Evolutionary conservation across 345 rosid species (phyloP).

Genomic region (Sapria himalayana): DNA sequence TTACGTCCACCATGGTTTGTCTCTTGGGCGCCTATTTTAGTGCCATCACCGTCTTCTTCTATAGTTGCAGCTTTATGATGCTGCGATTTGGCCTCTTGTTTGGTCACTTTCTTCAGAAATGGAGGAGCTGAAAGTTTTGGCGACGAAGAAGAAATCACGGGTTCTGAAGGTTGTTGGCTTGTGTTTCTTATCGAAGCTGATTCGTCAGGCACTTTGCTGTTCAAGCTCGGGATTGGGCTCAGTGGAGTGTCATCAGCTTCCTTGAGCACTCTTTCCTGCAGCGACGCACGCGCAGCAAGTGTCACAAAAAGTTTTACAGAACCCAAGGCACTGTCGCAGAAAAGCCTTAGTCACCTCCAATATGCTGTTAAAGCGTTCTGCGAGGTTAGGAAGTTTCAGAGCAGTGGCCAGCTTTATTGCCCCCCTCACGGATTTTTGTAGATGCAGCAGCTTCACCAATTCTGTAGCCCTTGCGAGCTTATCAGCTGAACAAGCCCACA

Average conservation of each 20-base stretch:
- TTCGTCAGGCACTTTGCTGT: slow-evolving; percentile 2
- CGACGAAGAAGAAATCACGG: slow-evolving; percentile 11
- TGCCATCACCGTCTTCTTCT: slow-evolving; percentile 9
- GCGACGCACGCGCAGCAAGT: too few species aligned
- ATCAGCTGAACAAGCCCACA: slow-evolving; percentile 32
- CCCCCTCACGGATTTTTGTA: slow-evolving; percentile 69
- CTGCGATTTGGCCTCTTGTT: slow-evolving; percentile 12
- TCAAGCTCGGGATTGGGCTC: slow-evolving; percentile 7
- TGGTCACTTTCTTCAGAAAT: slow-evolving; percentile 24
- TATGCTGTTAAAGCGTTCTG: slow-evolving; percentile 60
- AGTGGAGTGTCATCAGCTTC: slow-evolving; percentile 19
- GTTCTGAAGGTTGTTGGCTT: slow-evolving; percentile 18
- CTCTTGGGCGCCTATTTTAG: slow-evolving; percentile 8
- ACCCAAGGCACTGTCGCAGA: not conserved
- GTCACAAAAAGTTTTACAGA: slow-evolving; percentile 7
- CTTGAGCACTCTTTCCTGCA: slow-evolving; percentile 54
- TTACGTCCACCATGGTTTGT: slow-evolving; percentile 1
- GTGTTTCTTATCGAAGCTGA: slow-evolving; percentile 9
- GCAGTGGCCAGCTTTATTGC: slow-evolving; percentile 79
- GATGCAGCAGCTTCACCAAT: slow-evolving; percentile 48
- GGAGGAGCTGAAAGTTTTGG: slow-evolving; percentile 25
- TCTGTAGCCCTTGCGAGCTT: slow-evolving; percentile 67
- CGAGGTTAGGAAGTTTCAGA: slow-evolving; percentile 80
- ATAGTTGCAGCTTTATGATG: slow-evolving; percentile 8
- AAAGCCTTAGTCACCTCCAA: slow-evolving; percentile 31